Conservation (phyloP, 225 moss, liverwort and hornwort species). For the Pseudisothecium myosuroides region DNA sequence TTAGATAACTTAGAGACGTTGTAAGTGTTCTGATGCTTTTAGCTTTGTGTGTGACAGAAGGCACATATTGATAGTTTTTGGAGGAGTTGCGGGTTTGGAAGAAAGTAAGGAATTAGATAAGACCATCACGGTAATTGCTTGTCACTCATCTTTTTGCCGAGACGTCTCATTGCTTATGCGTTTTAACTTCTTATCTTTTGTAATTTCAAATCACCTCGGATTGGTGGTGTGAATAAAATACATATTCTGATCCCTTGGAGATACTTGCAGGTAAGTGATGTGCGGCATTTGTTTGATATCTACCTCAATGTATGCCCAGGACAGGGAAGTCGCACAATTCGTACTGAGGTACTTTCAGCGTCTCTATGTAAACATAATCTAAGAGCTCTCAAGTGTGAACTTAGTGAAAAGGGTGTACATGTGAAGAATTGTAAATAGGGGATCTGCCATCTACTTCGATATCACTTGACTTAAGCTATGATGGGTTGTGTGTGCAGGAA, state of each 20-base stretch:
- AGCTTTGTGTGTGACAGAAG: slow-evolving; percentile 1
- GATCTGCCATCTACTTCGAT: not conserved
- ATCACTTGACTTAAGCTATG: not conserved
- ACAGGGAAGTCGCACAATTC: slow-evolving; percentile 73
- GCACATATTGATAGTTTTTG: slow-evolving; percentile 71
- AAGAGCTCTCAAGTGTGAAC: not conserved
- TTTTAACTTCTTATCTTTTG: not conserved
- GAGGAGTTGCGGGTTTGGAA: slow-evolving; percentile 73
- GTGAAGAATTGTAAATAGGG: not conserved
- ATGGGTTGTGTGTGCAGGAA: slow-evolving; percentile 5
- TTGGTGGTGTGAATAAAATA: not conserved
- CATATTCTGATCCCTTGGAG: not conserved
- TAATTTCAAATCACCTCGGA: too few species aligned
- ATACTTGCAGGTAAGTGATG: slow-evolving; percentile 44
- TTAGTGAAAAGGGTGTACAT: not conserved
- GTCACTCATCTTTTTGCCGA: not conserved
- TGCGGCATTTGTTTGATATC: slow-evolving; percentile 50
- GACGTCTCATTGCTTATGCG: not conserved
- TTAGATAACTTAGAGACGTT: not conserved
- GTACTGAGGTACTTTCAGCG: slow-evolving; percentile 44
- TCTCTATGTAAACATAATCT: not conserved
- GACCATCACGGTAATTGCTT: slow-evolving; percentile 33
- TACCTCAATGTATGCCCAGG: slow-evolving; percentile 76
- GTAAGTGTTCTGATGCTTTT: not conserved
- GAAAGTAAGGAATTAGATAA: slow-evolving; percentile 57